Evolutionary conservation across 2,329 filamentous ascomycete genomes (phyloP).

Genomic region (Colletotrichum trifolii): DNA sequence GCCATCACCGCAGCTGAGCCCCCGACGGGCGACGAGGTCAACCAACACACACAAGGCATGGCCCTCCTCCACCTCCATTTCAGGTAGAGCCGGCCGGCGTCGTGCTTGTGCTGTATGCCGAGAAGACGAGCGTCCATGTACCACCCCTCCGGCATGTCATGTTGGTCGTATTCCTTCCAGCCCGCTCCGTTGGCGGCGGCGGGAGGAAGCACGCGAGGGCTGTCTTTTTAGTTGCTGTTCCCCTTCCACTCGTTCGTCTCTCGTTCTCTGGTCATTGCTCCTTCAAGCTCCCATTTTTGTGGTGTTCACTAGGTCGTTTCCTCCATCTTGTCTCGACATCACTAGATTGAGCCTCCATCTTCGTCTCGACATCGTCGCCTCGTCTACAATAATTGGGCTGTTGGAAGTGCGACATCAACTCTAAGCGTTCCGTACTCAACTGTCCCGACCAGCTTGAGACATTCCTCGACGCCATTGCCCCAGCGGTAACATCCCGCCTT

Average conservation of each 20-base stretch:
- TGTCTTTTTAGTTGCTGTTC: slow-evolving; percentile 24
- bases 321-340: background rate
- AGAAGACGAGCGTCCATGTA: background rate
- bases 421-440: no score
- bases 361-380: no score
- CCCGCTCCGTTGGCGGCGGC: slow-evolving; percentile 11
- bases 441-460: background rate
- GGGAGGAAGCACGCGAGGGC: slow-evolving; percentile 12
- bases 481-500: background rate
- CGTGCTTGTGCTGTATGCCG: no score
- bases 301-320: background rate
- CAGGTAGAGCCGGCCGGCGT: background rate
- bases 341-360: background rate
- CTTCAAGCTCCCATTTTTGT: background rate
- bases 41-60: background rate
- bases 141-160: slow-evolving; percentile 7
- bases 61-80: background rate
- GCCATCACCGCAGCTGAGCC: slow-evolving; percentile 34
- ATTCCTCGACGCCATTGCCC: background rate
- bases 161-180: slow-evolving; percentile 6
- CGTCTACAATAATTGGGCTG: no score
- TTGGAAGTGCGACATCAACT: no score
- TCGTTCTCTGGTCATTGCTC: slow-evolving; percentile 7
- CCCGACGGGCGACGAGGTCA: no score
- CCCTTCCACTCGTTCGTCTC: slow-evolving; percentile 1